Base-by-base conservation (phyloP, 2,329 filamentous ascomycete genomes). In the Epichloe gansuensis region DNA sequence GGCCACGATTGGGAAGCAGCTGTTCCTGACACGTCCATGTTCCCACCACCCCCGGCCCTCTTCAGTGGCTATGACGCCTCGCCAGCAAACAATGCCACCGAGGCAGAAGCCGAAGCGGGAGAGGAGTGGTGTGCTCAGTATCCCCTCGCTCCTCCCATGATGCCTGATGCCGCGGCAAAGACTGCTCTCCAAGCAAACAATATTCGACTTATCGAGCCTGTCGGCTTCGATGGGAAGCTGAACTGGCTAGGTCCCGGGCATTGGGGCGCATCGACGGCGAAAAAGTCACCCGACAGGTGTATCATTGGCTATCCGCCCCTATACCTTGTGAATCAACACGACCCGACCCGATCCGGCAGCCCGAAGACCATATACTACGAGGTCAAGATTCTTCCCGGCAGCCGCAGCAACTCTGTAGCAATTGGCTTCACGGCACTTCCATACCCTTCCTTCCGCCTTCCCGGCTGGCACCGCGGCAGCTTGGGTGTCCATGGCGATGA, bases 401-500 rank as follows among this genome's bases (percentile, higher is more conserved):
- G 72, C 23, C 58, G 59, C 4, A 74, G 76, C 53, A 66, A 75
- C 49, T 69, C 67, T 40, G 69, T 90, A 1, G 84, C 81, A 0
- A 63, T 91, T 9, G 87, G 87, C 9, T 89, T 82, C 64, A 70
- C 77, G 0, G 86, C 85, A 1, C 77, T 84, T 47, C 87, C 87
- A 7, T 91, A 89, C 62, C 87, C 87, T 6, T 74, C 76, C 0
- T 91, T 88, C 71, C 77, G 87, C 7, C 75, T 90, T 54, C 87
- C 87, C 0, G 87, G 87, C 2, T 91, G 87, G 87, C 84, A 93
- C 63, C 77, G 87, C 36, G 87, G 78, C 17, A 84, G 80, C 56
- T 61, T 90, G 13, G 87, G 75, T 1, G 80, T 91, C n/a, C 87
- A 91, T 63, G 82, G 84, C 46, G 87, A 91, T 64, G 87, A 91